Evolutionary conservation across 1,284 basidiomycete species (phyloP).

Genomic region (Hortiboletus rubellus): DNA sequence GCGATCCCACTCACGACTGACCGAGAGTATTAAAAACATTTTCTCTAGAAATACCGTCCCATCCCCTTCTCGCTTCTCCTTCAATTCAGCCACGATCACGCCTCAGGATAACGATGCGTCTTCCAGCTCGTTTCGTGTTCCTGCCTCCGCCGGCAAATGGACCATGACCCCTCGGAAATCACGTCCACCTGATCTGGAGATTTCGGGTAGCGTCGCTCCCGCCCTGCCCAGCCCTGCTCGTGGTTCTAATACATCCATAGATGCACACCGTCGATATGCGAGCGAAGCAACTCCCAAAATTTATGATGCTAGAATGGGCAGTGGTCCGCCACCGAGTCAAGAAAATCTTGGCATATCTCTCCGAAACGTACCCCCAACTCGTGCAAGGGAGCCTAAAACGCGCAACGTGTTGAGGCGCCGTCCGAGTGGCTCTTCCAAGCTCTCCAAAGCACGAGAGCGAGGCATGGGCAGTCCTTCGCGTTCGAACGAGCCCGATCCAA

Average conservation of each 20-base stretch:
- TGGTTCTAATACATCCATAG: conserved; percentile 2
- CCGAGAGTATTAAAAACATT: conserved; percentile 31
- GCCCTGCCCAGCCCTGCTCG: neutral
- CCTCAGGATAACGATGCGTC: conserved; percentile 16
- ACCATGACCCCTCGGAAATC: conserved; percentile 19
- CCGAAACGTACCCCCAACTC: conserved; percentile 4
- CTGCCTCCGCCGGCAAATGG: conserved; percentile 8
- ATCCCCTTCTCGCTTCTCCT: conserved; percentile 26
- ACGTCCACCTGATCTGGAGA: conserved; percentile 27
- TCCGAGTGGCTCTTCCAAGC: conserved; percentile 39
- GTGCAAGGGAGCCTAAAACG: conserved; percentile 26
- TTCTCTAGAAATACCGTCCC: conserved; percentile 19
- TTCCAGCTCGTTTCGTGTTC: conserved; percentile 12
- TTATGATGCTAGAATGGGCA: neutral
- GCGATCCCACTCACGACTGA: conserved; percentile 23
- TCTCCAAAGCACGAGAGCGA: conserved; percentile 24
- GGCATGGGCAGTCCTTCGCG: conserved; percentile 7
- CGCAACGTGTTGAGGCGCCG: conserved; percentile 51
- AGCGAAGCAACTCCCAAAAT: conserved; percentile 16
- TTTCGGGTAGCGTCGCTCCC: conserved; percentile 13
- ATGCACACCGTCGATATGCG: conserved; percentile 24
- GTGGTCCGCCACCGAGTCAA: conserved; percentile 7
- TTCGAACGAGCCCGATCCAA: neutral
- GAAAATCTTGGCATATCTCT: conserved; percentile 10
- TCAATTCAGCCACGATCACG: conserved; percentile 13